phyloP scores from a whole-genome alignment of 305 asterid species.

The Withania somnifera region DNA sequence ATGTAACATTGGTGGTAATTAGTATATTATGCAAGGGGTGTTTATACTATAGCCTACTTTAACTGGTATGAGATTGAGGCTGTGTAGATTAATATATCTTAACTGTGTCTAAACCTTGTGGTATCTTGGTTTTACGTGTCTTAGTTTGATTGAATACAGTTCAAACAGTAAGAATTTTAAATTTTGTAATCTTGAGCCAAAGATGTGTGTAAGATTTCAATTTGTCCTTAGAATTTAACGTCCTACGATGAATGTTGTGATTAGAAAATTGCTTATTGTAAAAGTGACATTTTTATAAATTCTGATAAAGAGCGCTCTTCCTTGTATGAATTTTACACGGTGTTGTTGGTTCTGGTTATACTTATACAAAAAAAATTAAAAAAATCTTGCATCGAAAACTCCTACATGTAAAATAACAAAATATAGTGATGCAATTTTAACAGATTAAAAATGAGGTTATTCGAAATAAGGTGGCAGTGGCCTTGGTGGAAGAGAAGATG shows the following conservation, averaged over 20 bases:
- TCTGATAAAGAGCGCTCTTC: too few relatives aligned
- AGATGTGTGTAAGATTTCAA: neutral
- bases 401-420: too few relatives aligned
- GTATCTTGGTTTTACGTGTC: neutral
- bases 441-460: too few relatives aligned
- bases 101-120: neutral
- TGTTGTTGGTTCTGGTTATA: too few relatives aligned
- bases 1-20: neutral
- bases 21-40: neutral
- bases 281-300: too few relatives aligned
- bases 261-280: neutral
- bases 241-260: neutral
- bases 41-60: neutral
- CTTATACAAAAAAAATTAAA: too few relatives aligned
- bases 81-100: neutral
- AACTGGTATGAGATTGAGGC: neutral
- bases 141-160: neutral
- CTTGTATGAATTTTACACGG: too few relatives aligned
- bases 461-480: too few relatives aligned
- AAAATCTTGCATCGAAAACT: too few relatives aligned
- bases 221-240: neutral
- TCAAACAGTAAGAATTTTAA: neutral
- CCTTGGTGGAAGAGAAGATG: too few relatives aligned
- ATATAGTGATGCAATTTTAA: too few relatives aligned
- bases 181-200: neutral